Conservation (phyloP, 257 asterid species). For the Cinchona pubescens region DNA sequence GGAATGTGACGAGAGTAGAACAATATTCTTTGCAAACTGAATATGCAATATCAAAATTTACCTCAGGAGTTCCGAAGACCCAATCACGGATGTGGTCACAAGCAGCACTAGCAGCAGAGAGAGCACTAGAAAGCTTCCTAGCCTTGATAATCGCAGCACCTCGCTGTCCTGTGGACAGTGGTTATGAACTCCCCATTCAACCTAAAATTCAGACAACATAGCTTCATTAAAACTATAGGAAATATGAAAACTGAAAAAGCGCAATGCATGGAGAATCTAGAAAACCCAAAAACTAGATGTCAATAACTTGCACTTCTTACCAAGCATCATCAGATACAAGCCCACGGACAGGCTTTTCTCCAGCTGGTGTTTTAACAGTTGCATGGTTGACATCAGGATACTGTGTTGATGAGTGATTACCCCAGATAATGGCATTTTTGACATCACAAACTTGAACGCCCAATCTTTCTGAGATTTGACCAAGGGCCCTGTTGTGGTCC, state of each 20-base stretch:
- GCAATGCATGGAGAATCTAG: background rate
- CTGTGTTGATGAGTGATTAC: slow-evolving; percentile 92
- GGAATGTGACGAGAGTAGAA: background rate
- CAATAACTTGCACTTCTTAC: slow-evolving; percentile 30
- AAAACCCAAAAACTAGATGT: background rate
- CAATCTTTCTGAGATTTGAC: slow-evolving; percentile 85
- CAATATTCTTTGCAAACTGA: background rate
- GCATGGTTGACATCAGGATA: slow-evolving; percentile 95
- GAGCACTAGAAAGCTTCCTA: slow-evolving; percentile 90
- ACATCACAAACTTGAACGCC: slow-evolving; percentile 80
- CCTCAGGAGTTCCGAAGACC: slow-evolving; percentile 98
- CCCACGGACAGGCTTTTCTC: slow-evolving; percentile 74
- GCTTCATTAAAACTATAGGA: background rate
- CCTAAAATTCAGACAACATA: slow-evolving; percentile 35
- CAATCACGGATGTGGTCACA: slow-evolving; percentile 96
- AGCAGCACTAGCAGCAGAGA: slow-evolving; percentile 96
- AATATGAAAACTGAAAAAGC: background rate
- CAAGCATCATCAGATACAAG: slow-evolving; percentile 77
- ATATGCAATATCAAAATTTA: slow-evolving; percentile 17
- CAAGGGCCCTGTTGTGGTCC: slow-evolving; percentile 99
- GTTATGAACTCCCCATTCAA: slow-evolving; percentile 76
- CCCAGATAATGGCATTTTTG: slow-evolving; percentile 90
- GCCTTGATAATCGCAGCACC: slow-evolving; percentile 98
- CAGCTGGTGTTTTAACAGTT: slow-evolving; percentile 64
- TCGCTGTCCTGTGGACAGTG: slow-evolving; percentile 85